A percentile compares a stretch with the other conserved stretches of the same genome.
These are phyloP conservation scores for Boletus pseudopeckii DNA, from an alignment of 768 basidiomycete species.

Conservation along the genomic window DNA sequence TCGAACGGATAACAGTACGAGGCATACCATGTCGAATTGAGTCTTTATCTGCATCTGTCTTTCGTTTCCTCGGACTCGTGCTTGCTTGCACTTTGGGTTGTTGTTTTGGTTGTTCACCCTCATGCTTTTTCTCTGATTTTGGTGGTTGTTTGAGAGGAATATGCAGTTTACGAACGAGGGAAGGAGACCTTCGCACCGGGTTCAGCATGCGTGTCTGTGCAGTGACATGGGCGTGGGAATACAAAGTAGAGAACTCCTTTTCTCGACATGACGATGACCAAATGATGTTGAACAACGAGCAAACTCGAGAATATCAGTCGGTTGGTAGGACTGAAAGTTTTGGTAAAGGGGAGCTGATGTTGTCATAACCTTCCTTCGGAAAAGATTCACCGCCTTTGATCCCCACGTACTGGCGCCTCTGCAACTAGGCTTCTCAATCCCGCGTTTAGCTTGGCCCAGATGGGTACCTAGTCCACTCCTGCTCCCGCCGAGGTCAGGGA, in stretches of 20 bases:
- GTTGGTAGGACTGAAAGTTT: not conserved
- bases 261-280: not conserved
- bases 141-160: conserved; percentile 12
- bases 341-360: not conserved
- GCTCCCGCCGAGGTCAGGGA: too few species aligned
- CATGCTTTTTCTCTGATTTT: conserved; percentile 1
- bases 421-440: too few species aligned
- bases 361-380: not conserved
- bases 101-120: not conserved
- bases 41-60: not conserved
- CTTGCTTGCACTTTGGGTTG: not conserved
- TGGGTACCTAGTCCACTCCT: too few species aligned
- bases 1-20: not conserved
- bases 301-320: not conserved
- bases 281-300: not conserved
- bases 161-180: conserved; percentile 15
- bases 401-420: too few species aligned
- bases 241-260: not conserved
- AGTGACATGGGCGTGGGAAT: conserved; percentile 7
- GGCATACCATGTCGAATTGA: conserved; percentile 7
- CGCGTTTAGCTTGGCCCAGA: too few species aligned
- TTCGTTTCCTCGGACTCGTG: not conserved
- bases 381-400: too few species aligned
- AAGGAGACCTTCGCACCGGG: conserved; percentile 12
- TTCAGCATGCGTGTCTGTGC: conserved; percentile 15